Evolutionary conservation across 2,329 filamentous ascomycete genomes (phyloP).

Genomic region (Fonsecaea nubica): DNA sequence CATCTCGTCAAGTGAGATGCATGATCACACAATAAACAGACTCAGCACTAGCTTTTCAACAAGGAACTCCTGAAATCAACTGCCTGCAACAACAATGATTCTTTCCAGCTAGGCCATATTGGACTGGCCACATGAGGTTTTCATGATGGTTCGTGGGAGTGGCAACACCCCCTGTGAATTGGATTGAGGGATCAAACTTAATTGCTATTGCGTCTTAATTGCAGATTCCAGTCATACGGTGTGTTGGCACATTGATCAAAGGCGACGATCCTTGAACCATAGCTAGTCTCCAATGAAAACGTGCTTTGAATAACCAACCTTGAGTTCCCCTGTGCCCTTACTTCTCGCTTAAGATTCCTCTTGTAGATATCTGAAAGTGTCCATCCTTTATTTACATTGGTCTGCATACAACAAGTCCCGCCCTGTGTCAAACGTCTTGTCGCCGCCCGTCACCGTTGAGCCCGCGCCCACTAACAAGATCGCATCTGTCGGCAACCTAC

Average conservation of each 20-base stretch:
- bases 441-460: neutral
- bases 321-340: neutral
- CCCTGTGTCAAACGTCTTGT: neutral
- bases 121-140: slow-evolving; percentile 21
- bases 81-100: slow-evolving; percentile 17
- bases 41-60: slow-evolving; percentile 24
- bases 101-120: slow-evolving; percentile 31
- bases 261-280: slow-evolving; percentile 25
- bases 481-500: neutral
- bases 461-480: neutral
- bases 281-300: slow-evolving; percentile 23
- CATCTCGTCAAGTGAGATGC: slow-evolving; percentile 26
- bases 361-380: neutral
- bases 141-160: slow-evolving; percentile 5
- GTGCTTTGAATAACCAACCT: slow-evolving; percentile 22
- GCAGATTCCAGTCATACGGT: slow-evolving; percentile 23
- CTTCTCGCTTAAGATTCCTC: neutral
- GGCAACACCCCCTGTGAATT: slow-evolving; percentile 14
- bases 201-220: slow-evolving; percentile 28
- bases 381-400: neutral
- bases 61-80: slow-evolving; percentile 16
- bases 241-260: slow-evolving; percentile 23
- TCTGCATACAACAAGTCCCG: neutral
- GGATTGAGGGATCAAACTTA: slow-evolving; percentile 26
- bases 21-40: slow-evolving; percentile 17